These are phyloP conservation scores for Pseudopediastrum boryanum DNA, from an alignment of 139 green algal species.

Conservation along the genomic window DNA sequence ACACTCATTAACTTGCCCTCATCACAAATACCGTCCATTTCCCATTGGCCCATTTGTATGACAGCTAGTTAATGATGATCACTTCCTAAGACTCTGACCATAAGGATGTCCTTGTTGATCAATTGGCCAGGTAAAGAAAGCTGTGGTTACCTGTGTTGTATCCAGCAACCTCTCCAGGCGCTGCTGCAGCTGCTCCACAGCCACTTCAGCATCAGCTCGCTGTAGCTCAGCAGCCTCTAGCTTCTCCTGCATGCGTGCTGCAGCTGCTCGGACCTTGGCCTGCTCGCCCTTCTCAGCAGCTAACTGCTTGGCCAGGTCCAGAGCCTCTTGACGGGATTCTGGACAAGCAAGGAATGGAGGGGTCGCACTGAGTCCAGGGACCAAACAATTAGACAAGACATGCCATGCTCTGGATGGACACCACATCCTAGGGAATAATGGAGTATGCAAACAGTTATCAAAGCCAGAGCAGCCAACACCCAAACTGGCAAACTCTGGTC, in stretches of 20 bases:
- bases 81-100: no score
- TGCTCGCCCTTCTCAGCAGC: conserved; percentile 17
- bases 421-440: no score
- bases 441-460: no score
- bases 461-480: no score
- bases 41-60: background rate
- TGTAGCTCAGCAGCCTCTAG: conserved; percentile 26
- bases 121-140: background rate
- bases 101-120: background rate
- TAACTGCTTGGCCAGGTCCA: conserved; percentile 38
- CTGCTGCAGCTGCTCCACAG: conserved; percentile 34
- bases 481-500: no score
- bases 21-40: background rate
- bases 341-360: background rate
- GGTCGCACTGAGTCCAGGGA: background rate
- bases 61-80: no score
- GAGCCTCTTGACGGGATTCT: conserved; percentile 33
- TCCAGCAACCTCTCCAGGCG: conserved; percentile 32
- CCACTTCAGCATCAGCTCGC: conserved; percentile 29
- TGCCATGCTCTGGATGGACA: no score
- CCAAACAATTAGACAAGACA: no score
- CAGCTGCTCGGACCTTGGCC: conserved; percentile 4
- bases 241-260: background rate
- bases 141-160: background rate
- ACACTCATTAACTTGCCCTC: background rate